phyloP scores from a whole-genome alignment of 176 grass and related monocot genomes.

The Rhynchospora pubera region DNA sequence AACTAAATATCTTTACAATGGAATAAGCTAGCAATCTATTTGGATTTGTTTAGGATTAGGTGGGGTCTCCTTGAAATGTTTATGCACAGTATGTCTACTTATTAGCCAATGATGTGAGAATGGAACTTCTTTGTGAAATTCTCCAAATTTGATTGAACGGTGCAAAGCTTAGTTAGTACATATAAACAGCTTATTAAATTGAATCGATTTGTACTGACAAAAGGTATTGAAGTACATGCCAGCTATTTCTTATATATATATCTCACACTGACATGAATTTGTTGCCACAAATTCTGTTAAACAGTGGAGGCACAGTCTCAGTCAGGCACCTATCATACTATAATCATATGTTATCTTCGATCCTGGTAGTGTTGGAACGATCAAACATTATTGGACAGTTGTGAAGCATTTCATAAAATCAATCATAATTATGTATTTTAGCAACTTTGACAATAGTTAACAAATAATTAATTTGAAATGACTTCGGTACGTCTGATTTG shows the following conservation, averaged over 20 bases:
- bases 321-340: background rate
- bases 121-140: background rate
- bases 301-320: background rate
- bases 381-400: too few relatives aligned
- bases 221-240: constrained; percentile 11
- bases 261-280: background rate
- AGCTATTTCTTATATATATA: background rate
- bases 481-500: too few relatives aligned
- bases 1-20: too few relatives aligned
- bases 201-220: background rate
- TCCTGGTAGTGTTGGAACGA: too few relatives aligned
- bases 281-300: background rate
- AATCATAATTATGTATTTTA: too few relatives aligned
- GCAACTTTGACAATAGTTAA: too few relatives aligned
- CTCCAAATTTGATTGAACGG: constrained; percentile 11
- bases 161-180: constrained; percentile 16
- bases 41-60: background rate
- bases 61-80: background rate
- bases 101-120: constrained; percentile 14
- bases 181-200: background rate
- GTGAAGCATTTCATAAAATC: too few relatives aligned
- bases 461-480: too few relatives aligned
- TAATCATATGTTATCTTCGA: too few relatives aligned
- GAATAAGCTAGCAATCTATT: background rate
- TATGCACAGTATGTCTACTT: background rate